phyloP scores from a whole-genome alignment of 768 basidiomycete species.

The Tylopilus sp. region DNA sequence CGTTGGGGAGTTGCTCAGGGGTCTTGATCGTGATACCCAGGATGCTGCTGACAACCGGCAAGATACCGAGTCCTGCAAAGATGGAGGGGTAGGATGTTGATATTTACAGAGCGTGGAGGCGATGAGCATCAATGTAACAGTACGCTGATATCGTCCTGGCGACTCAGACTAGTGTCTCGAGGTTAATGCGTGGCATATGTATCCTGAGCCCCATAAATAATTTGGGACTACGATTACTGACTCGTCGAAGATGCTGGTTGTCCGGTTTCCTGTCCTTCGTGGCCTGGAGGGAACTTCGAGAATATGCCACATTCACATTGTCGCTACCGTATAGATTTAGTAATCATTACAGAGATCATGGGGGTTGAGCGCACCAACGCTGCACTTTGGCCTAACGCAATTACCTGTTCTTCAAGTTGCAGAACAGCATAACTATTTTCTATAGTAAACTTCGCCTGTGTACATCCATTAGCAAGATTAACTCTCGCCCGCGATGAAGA shows the following conservation, averaged over 20 bases:
- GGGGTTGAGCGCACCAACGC: neutral
- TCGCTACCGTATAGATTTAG: constrained; percentile 6
- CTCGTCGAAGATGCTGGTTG: neutral
- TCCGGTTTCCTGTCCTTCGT: neutral
- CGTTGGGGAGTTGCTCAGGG: constrained; percentile 9
- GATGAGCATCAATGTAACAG: neutral
- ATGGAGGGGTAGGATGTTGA: too few relatives aligned
- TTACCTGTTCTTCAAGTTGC: constrained; percentile 10
- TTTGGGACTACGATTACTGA: neutral
- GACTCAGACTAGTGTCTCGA: constrained; percentile 6
- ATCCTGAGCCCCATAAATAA: neutral
- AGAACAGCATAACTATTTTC: constrained; percentile 7
- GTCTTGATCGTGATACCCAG: neutral
- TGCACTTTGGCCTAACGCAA: neutral
- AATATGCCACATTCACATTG: constrained; percentile 11
- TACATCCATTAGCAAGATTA: neutral
- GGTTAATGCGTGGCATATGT: too few relatives aligned
- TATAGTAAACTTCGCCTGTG: constrained; percentile 14
- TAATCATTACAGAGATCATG: neutral
- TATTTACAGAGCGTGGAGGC: neutral
- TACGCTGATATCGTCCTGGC: neutral
- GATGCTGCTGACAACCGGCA: neutral
- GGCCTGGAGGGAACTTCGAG: neutral
- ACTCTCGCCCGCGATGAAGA: neutral
- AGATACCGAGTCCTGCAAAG: too few relatives aligned